Evolutionary conservation across 768 basidiomycete species (phyloP).

Genomic region (Inosperma sp.): DNA sequence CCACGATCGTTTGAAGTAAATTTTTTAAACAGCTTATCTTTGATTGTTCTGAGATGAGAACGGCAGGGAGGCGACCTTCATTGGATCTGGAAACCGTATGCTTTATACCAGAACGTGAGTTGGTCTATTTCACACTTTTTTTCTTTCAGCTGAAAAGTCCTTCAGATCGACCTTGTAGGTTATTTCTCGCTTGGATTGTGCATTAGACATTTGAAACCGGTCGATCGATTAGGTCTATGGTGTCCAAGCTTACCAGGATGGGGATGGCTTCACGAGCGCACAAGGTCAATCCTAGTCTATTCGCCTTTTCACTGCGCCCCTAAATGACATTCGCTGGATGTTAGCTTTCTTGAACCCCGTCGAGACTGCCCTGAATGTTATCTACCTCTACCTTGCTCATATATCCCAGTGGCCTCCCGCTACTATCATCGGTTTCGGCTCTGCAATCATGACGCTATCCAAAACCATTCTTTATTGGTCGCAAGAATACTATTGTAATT

Average conservation of each 20-base stretch:
- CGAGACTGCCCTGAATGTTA: constrained; percentile 70
- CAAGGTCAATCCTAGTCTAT: constrained; percentile 53
- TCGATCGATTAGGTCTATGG: constrained; percentile 60
- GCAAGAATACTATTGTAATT: constrained; percentile 76
- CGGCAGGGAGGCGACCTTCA: constrained; percentile 75
- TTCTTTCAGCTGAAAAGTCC: neutral
- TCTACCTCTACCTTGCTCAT: constrained; percentile 74
- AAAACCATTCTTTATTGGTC: constrained; percentile 83
- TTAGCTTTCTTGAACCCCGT: constrained; percentile 74
- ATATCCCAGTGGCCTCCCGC: constrained; percentile 57
- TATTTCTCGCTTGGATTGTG: neutral
- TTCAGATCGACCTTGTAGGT: constrained; percentile 35
- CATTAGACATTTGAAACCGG: neutral
- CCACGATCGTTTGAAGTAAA: constrained; percentile 72
- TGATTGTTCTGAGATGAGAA: neutral
- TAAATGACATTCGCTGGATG: neutral
- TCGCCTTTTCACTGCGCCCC: neutral
- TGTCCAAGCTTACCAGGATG: constrained; percentile 51
- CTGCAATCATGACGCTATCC: constrained; percentile 72
- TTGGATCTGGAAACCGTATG: constrained; percentile 89
- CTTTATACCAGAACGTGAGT: constrained; percentile 63
- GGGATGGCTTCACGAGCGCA: constrained; percentile 80
- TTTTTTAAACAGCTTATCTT: neutral
- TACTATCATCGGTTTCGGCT: constrained; percentile 67
- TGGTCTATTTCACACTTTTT: neutral